Evolutionary conservation across 306 rosid species (phyloP).

Genomic region (Canavalia gladiata): DNA sequence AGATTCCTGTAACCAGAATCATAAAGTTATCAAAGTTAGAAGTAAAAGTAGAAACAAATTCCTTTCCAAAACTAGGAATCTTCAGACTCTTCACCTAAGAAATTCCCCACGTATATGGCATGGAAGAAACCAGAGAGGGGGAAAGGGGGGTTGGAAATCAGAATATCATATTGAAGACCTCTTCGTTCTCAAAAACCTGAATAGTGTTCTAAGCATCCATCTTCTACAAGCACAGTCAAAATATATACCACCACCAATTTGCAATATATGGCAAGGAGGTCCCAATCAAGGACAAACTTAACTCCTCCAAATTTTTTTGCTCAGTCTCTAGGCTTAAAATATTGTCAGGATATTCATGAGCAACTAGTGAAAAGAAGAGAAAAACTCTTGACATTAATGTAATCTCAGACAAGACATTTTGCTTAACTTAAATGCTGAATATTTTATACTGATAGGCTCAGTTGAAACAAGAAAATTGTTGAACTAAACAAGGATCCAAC

Average conservation of each 20-base stretch:
- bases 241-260: not conserved
- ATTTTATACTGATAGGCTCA: conserved; percentile 21
- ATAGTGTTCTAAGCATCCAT: not conserved
- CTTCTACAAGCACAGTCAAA: not conserved
- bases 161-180: conserved; percentile 14
- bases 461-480: conserved; percentile 24
- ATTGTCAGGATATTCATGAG: conserved; percentile 23
- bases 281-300: conserved; percentile 28
- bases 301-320: not conserved
- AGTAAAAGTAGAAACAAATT: conserved; percentile 30
- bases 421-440: conserved; percentile 24
- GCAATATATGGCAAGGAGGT: conserved; percentile 10
- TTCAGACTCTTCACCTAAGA: conserved; percentile 28
- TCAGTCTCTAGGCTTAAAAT: not conserved
- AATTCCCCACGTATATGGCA: not conserved
- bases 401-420: conserved; percentile 25
- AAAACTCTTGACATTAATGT: not conserved
- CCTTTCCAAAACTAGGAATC: not conserved
- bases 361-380: conserved; percentile 23
- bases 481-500: conserved; percentile 18
- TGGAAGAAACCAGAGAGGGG: not conserved
- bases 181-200: conserved; percentile 1
- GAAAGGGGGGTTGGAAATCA: not conserved
- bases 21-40: conserved; percentile 34
- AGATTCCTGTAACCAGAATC: conserved; percentile 61